These are phyloP conservation scores for Nigrospora sphaerica DNA, from an alignment of 2,329 filamentous ascomycete species.

Conservation along the genomic window DNA sequence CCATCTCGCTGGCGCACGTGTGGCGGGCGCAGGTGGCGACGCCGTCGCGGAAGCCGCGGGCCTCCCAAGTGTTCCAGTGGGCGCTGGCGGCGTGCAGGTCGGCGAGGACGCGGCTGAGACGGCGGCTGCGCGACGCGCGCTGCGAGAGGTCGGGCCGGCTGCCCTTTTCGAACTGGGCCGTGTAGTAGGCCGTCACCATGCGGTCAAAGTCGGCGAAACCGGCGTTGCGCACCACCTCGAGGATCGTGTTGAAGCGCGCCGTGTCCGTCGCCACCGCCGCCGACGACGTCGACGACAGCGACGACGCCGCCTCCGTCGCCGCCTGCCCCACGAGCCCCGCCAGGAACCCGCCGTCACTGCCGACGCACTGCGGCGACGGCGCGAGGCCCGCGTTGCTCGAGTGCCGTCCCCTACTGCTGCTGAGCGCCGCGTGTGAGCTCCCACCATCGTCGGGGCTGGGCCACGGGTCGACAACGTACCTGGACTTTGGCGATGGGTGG, in stretches of 20 bases:
- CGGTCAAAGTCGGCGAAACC: background rate
- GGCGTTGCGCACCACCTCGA: background rate
- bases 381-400: background rate
- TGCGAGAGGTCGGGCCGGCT: background rate
- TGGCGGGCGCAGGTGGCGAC: background rate
- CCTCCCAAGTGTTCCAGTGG: background rate
- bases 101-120: background rate
- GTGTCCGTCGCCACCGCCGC: background rate
- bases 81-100: background rate
- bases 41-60: background rate
- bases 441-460: background rate
- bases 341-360: background rate
- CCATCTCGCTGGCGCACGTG: background rate
- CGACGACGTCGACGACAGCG: background rate
- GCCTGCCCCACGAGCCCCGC: background rate
- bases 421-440: background rate
- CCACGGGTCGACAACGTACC: too few relatives aligned
- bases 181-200: slow-evolving; percentile 1
- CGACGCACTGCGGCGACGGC: background rate
- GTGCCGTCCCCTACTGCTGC: background rate
- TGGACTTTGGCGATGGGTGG: background rate
- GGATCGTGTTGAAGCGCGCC: background rate
- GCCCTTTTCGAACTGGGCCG: background rate
- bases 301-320: too few relatives aligned
- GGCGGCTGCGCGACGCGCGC: background rate